Evolutionary conservation across 768 basidiomycete genomes (phyloP).

Genomic region (Inosperma sp.): DNA sequence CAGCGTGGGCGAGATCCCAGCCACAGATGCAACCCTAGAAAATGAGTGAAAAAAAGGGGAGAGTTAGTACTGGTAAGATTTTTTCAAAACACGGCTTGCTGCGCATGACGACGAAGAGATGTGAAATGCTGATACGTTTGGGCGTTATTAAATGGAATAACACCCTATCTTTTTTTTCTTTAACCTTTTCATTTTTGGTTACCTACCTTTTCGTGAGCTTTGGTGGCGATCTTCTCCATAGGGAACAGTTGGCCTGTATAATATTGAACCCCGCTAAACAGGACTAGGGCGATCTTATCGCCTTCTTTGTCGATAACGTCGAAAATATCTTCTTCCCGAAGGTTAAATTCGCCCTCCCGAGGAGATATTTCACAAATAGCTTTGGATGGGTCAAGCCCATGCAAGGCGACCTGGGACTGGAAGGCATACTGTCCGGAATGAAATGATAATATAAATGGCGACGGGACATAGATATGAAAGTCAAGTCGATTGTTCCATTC

Average conservation of each 20-base stretch:
- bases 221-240: conserved; percentile 76
- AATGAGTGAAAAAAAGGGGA: conserved; percentile 13
- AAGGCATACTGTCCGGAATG: conserved; percentile 77
- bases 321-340: conserved; percentile 89
- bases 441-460: conserved; percentile 9
- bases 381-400: conserved; percentile 68
- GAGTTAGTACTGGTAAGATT: no score
- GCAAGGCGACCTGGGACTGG: conserved; percentile 80
- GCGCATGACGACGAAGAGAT: no score
- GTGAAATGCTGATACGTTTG: no score
- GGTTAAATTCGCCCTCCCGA: conserved; percentile 74
- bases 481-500: neutral
- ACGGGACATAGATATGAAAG: neutral
- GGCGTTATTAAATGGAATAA: no score
- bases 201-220: conserved; percentile 79
- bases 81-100: no score
- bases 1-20: conserved; percentile 95
- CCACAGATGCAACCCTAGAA: conserved; percentile 87
- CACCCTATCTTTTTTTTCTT: no score
- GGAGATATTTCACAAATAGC: conserved; percentile 78
- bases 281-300: conserved; percentile 76
- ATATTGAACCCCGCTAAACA: conserved; percentile 93
- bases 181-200: no score
- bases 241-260: conserved; percentile 97
- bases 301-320: conserved; percentile 68